Conservation (phyloP, 306 rosid species). For the Quercus rubra region DNA sequence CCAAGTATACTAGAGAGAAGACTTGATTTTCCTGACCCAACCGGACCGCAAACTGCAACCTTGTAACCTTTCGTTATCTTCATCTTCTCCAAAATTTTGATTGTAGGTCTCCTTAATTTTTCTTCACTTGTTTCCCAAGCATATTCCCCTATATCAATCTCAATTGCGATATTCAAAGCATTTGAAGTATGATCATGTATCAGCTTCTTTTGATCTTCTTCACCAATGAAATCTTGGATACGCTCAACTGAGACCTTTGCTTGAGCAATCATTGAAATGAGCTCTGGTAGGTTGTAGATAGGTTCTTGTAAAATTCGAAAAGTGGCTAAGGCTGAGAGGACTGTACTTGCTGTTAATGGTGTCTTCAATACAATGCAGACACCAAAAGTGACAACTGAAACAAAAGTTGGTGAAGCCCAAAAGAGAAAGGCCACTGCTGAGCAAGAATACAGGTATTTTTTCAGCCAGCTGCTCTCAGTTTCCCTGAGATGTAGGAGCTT, state of each 20-base stretch:
- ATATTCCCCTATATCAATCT: no score
- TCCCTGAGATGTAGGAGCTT: no score
- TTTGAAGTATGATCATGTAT: conserved; percentile 4
- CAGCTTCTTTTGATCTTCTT: conserved; percentile 34
- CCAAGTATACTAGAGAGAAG: conserved; percentile 65
- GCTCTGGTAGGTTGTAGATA: conserved; percentile 51
- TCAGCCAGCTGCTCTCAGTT: no score
- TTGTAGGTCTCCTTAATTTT: no score
- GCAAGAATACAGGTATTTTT: no score
- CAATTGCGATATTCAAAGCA: no score
- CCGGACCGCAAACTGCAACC: conserved; percentile 86
- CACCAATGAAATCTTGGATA: conserved; percentile 26
- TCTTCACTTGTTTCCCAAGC: no score
- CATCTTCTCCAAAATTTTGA: conserved; percentile 41
- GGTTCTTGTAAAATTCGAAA: conserved; percentile 50
- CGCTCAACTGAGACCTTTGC: conserved; percentile 14
- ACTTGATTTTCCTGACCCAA: conserved; percentile 91
- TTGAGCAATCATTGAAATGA: conserved; percentile 39
- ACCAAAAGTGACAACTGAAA: conserved; percentile 27
- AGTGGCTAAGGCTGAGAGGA: conserved; percentile 25
- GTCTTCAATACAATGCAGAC: conserved; percentile 30
- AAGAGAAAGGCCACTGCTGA: no score
- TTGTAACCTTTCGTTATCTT: conserved; percentile 59
- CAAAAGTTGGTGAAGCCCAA: no score
- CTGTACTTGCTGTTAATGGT: conserved; percentile 33